phyloP scores from a whole-genome alignment of 164 flowering plant species.

The Kingdonia uniflora region DNA sequence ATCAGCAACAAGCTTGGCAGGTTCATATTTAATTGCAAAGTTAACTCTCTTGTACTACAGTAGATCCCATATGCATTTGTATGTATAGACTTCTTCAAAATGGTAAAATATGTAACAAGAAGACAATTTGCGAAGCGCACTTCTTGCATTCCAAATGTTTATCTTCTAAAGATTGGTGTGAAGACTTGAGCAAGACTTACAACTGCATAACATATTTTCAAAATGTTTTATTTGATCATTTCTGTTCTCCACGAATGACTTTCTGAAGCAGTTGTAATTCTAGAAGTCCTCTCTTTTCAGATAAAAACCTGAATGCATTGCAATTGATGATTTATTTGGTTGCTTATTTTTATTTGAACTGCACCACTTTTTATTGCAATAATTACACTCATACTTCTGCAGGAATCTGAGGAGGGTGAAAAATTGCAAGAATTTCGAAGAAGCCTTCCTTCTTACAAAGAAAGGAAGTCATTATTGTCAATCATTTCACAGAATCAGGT shows the following conservation, averaged over 20 bases:
- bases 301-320: neutral
- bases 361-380: neutral
- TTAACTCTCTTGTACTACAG: neutral
- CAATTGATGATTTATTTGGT: neutral
- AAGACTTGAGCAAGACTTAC: neutral
- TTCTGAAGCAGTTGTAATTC: neutral
- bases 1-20: conserved; percentile 79
- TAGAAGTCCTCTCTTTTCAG: neutral
- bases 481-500: conserved; percentile 83
- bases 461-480: conserved; percentile 56
- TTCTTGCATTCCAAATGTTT: neutral
- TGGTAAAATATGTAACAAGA: neutral
- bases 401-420: conserved; percentile 83
- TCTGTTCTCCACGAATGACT: neutral
- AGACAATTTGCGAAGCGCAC: neutral
- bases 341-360: neutral
- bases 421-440: conserved; percentile 63
- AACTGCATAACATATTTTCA: neutral
- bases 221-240: neutral
- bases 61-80: neutral
- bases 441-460: conserved; percentile 77
- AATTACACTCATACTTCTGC: conserved; percentile 4
- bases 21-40: conserved; percentile 21
- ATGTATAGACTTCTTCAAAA: neutral
- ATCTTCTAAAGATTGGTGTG: neutral